Base-by-base conservation (phyloP, 1,284 basidiomycete species). In the Marasmius fiardii region DNA sequence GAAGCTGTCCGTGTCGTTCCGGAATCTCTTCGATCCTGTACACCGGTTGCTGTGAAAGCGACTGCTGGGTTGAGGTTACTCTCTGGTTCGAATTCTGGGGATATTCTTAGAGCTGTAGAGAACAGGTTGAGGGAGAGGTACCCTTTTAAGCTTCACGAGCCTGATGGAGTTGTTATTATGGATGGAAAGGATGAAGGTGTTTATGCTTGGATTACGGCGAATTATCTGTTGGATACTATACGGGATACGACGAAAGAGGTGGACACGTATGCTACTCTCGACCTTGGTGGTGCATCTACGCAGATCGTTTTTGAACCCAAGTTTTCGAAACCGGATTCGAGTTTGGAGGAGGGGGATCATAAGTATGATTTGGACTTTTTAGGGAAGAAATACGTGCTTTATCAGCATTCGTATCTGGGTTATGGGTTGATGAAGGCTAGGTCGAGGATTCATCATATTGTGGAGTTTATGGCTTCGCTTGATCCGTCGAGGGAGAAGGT, bases 121-220 rank as follows among this genome's bases (percentile, higher is more conserved):
- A 64, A 67, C 39, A 78, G 88, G 63, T 67, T 98, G 59, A 74
- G 79, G 64, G 68, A 69, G 11, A 74, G 76, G 58, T 98, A 90
- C 67, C 88, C 89, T 12, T 98, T 98, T 74, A 74, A 75, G 37
- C 66, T 97, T 18, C 76, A 81, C 7, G 72, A 81, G 33, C 76
- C 80, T 59, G 82, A 83, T 44, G 81, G 80, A 2, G 90, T 96
- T 23, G 83, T 82, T 53, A 88, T 97, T 62, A 98, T 98, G 96
- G 95, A 98, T 64, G 96, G 96, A 18, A 90, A 87, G 64, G 95
- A 98, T 67, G 96, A 99, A 72, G 94, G 93, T 45, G 94, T 98
- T 24, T 98, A 93, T 69, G 95, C 95, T 18, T 99, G 96, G 96
- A 95, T 98, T 66, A 98, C 95, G 11, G 93, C 93, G 60, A 99